Base-by-base conservation (phyloP, 352 stramenopile species). In the Pythium oligandrum region DNA sequence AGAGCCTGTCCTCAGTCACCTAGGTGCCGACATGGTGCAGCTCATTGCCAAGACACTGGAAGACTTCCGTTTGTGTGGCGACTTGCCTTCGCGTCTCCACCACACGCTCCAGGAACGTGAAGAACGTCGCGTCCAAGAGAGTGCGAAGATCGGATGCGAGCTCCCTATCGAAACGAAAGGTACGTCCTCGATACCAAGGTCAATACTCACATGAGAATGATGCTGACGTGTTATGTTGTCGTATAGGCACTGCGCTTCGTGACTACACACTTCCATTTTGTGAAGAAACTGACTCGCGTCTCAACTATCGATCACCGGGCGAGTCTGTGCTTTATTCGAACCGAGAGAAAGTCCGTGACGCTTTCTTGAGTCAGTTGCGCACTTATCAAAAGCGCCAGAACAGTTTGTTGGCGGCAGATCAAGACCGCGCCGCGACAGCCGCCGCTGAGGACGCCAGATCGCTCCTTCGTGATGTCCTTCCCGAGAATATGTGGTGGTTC, bases 401-500 rank as follows among this genome's bases (percentile, higher is more conserved):
- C 40, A 80, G 70, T 46, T 33, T 87, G 0, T 39, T 74, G 0
- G 77, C 68, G 7, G 72, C 71, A 4, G 66, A 79, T 2, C 30
- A 52, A 4, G 4, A 38, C 33, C 67, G 66, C 45, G 60, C 69
- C 10, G 53, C 53, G 7, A 66, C 65, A 1, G 44, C 64, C 17
- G 63, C 71, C 3, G 63, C 64, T 4, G 55, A 60, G 9, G 62
- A 67, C 34, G 70, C 71, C 1, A 55, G 60, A 5, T 44, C 59
- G 8, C 44, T 88, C 36, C 40, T 90, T 3, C 32, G 48, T 1
- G 66, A 81, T 0, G 75, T 85, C 0, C 62, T 63, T 4, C 68
- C 70, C 1, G 73, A 76, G 38, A 90, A 90, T 51, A 62, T 64
- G 40, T 88, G 76, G 77, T 90, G 80, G 80, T 88, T 90, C 55